Base-by-base conservation (phyloP, 2,329 filamentous ascomycete genomes). In the Fusarium subglutinans region DNA sequence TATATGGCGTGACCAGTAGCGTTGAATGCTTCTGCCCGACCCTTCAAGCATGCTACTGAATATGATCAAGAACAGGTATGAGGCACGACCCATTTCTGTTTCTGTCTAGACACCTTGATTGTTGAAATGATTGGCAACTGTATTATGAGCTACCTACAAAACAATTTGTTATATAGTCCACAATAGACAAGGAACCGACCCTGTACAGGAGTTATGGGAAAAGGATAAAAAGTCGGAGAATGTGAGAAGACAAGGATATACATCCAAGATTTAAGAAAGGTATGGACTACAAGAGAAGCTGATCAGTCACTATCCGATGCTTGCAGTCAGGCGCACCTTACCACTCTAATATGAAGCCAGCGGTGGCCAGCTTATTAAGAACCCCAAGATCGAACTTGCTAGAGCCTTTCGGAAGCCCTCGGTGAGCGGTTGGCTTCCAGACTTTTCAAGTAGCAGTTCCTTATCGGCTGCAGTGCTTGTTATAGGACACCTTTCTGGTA, bases 111-210 rank as follows among this genome's bases (percentile, higher is more conserved):
- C 38, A 2, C 30, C 47, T 11, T 44, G 24, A 22, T n/a, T 44
- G 2, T 35, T 54, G n/a, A 61, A 37, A 61, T 44, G 24, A n/a
- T 55, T 37, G 24, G 47, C 3, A 61, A 55, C 9, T 62, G 33
- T 24, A 12, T 62, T 9, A 55, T 45, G 18, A 20, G 48, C 59
- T 20, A 33, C 20, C 2, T 55, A 62, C 8, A 33, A 55, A 55
- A 45, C 30, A 5, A 22, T 45, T 18, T 24, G 24, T 20, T 37
- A 1, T 5, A 3, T n/a, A 12, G 10, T 33, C 26, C 15, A 5
- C 8, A 33, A 10, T 8, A 33, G 48, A 18, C 3, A 9, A 41
- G 28, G 1, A 41, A 33, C 53, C 10, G 22, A 43, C 20, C 7
- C 13, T 11, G 2, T 22, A 30, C 22, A 22, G 15, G 2, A 35